Evolutionary conservation across 371 early-diverging fungal genomes (phyloP).

Genomic region (Mucor irregularis): DNA sequence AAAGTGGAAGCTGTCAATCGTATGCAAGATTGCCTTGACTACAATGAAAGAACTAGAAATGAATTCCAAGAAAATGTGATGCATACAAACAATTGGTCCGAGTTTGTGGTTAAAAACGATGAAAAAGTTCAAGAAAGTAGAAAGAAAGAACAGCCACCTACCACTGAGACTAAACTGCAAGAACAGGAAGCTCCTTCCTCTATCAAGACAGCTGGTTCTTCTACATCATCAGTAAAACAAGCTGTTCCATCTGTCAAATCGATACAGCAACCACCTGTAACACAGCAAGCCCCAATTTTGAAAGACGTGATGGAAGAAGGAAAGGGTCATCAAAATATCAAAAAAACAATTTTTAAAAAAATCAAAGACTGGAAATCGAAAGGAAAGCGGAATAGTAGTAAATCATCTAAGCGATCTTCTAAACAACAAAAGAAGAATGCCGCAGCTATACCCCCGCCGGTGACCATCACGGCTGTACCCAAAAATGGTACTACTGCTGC

Average conservation of each 20-base stretch:
- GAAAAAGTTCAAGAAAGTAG: neutral
- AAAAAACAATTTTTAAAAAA: constrained; percentile 20
- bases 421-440: neutral
- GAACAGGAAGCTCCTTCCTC: too few relatives aligned
- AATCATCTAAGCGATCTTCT: constrained; percentile 2
- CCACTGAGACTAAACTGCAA: neutral
- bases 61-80: constrained; percentile 40
- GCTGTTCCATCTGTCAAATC: too few relatives aligned
- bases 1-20: constrained; percentile 48
- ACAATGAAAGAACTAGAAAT: constrained; percentile 38
- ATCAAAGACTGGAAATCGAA: constrained; percentile 25
- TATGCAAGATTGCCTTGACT: constrained; percentile 49
- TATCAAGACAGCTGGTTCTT: too few relatives aligned
- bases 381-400: constrained; percentile 5
- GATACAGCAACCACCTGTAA: neutral
- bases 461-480: too few relatives aligned
- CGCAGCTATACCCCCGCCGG: constrained; percentile 1
- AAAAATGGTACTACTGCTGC: neutral
- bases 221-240: too few relatives aligned
- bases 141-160: neutral
- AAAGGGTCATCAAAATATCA: constrained; percentile 3
- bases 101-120: constrained; percentile 29
- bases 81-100: constrained; percentile 39
- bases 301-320: neutral
- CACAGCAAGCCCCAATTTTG: too few relatives aligned